Conservation (phyloP, 495 filamentous ascomycete species). For the Lasiosphaeria miniovina region DNA sequence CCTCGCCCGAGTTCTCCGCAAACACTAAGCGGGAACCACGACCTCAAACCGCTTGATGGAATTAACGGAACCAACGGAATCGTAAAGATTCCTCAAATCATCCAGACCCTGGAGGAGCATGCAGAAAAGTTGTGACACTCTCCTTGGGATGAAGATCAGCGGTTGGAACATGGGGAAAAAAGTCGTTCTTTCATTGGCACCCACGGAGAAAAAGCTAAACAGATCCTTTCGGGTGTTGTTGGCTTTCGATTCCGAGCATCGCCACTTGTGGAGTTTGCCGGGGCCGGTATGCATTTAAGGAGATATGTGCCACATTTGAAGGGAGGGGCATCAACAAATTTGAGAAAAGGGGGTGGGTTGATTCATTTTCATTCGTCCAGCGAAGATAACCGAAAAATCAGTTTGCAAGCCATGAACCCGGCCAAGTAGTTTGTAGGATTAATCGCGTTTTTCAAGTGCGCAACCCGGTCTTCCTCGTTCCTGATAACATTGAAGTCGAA, state of each 20-base stretch:
- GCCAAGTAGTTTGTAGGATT: background rate
- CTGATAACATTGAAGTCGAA: no score
- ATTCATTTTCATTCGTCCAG: background rate
- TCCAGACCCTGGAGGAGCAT: constrained; percentile 44
- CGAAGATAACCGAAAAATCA: background rate
- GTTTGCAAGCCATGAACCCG: background rate
- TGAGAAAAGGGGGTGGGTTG: constrained; percentile 2
- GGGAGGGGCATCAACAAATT: background rate
- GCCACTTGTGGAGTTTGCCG: no score
- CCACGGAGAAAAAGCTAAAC: background rate
- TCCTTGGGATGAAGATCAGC: constrained; percentile 39
- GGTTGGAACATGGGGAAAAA: background rate
- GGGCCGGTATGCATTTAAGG: no score
- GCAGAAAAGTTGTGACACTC: constrained; percentile 38
- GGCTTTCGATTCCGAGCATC: no score
- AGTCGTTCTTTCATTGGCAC: background rate
- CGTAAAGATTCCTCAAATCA: constrained; percentile 30
- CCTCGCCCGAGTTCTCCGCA: constrained; percentile 40
- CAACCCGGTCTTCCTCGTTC: no score
- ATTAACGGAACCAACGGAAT: constrained; percentile 34
- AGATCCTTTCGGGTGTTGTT: no score
- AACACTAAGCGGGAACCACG: constrained; percentile 34
- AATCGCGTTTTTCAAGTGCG: background rate
- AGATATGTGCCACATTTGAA: background rate
- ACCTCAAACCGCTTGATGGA: constrained; percentile 31